A percentile compares a stretch with the other conserved stretches of the same genome.
Conservation (phyloP, 768 basidiomycete species). For the Sarcodon sp. region DNA sequence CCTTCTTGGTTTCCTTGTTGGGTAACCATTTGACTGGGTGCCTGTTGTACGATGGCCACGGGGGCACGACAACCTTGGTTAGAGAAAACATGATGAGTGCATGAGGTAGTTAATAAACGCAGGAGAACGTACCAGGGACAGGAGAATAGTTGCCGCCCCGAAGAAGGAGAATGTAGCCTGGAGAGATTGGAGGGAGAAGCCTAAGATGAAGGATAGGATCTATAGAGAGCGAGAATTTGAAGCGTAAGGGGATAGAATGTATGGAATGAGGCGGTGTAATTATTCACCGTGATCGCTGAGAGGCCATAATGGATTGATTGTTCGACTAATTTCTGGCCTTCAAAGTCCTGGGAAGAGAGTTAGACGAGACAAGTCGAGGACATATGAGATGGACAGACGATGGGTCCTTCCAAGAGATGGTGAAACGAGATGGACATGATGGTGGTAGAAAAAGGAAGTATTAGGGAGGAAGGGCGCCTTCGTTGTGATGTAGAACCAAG, state of each 20-base stretch:
- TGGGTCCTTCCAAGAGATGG: background rate
- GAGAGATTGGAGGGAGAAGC: slow-evolving; percentile 45
- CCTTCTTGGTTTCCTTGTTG: slow-evolving; percentile 16
- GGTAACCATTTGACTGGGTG: slow-evolving; percentile 55
- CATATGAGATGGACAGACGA: background rate
- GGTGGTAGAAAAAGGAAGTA: background rate
- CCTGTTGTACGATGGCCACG: slow-evolving; percentile 55
- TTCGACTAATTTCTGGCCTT: slow-evolving; percentile 44
- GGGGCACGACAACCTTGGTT: slow-evolving; percentile 45
- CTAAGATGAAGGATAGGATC: slow-evolving; percentile 43
- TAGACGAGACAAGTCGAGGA: background rate
- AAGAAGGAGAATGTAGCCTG: slow-evolving; percentile 38
- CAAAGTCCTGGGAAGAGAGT: slow-evolving; percentile 35
- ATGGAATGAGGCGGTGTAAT: background rate
- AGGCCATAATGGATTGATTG: slow-evolving; percentile 29
- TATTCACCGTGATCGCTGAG: slow-evolving; percentile 31
- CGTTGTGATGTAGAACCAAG: no score
- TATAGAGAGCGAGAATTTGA: slow-evolving; percentile 10
- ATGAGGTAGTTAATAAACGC: background rate
- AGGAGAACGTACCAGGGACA: slow-evolving; percentile 6
- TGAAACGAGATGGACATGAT: slow-evolving; percentile 1
- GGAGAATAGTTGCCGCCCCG: slow-evolving; percentile 13
- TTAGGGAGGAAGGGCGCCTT: no score
- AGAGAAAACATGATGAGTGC: background rate
- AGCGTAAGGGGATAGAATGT: background rate